phyloP scores from a whole-genome alignment of 768 basidiomycete genomes.

The Leccinum sublutescens region DNA sequence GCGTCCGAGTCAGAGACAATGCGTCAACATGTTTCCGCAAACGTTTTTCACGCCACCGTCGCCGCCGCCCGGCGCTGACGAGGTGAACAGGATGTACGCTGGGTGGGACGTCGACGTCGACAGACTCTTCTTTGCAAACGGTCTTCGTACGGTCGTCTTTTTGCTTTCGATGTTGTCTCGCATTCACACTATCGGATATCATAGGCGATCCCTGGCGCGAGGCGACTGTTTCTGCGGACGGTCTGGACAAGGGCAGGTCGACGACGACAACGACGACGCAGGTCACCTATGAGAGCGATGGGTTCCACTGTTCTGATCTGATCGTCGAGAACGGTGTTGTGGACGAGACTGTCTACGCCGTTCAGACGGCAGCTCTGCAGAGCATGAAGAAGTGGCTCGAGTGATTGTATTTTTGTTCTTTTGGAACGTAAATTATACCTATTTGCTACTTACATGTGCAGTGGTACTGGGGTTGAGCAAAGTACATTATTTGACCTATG shows the following conservation, averaged over 20 bases:
- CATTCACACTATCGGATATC: no score
- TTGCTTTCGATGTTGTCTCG: not conserved
- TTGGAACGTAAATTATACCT: not conserved
- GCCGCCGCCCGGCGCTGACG: not conserved
- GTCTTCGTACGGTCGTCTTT: not conserved
- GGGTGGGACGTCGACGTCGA: not conserved
- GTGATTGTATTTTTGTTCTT: not conserved
- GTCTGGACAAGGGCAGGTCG: slow-evolving; percentile 31
- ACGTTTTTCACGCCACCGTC: not conserved
- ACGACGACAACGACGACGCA: not conserved
- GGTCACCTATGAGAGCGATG: not conserved
- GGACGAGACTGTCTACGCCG: not conserved
- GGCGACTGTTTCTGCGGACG: slow-evolving; percentile 61
- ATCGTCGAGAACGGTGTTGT: not conserved
- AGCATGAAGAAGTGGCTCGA: not conserved
- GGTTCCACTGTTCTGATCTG: not conserved
- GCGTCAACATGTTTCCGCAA: not conserved
- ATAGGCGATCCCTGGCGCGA: slow-evolving; percentile 74
- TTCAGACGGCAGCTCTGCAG: not conserved
- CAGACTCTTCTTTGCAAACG: not conserved
- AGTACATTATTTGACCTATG: no score
- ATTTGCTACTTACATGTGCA: not conserved
- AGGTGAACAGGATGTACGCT: not conserved
- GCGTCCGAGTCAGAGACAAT: no score
- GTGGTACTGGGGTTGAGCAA: no score